phyloP scores from a whole-genome alignment of 352 stramenopile species.

The Phytophthora capsici region DNA sequence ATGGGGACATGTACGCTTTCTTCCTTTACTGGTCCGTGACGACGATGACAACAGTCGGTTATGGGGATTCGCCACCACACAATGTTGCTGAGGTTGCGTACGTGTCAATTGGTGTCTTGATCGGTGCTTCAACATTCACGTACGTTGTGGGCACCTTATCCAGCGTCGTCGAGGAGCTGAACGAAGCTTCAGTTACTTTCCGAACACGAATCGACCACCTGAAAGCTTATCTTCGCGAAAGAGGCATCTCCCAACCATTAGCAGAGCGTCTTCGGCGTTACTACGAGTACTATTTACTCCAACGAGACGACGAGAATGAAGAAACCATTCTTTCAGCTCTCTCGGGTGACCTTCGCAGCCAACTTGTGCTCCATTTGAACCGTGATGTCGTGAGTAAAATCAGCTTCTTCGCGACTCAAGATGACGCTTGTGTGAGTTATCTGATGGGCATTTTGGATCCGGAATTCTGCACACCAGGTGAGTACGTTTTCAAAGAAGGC shows the following conservation, averaged over 20 bases:
- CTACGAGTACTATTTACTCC: constrained; percentile 82
- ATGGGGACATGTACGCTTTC: constrained; percentile 70
- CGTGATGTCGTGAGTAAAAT: constrained; percentile 87
- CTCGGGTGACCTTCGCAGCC: constrained; percentile 77
- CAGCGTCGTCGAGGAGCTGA: constrained; percentile 77
- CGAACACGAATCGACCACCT: constrained; percentile 74
- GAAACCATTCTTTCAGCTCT: constrained; percentile 71
- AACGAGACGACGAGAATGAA: constrained; percentile 78
- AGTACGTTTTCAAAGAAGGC: constrained; percentile 88
- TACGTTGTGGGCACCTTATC: constrained; percentile 85
- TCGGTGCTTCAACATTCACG: constrained; percentile 72
- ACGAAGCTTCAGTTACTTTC: constrained; percentile 54
- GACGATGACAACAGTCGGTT: constrained; percentile 84
- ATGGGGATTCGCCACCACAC: constrained; percentile 67
- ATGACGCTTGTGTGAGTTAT: constrained; percentile 84
- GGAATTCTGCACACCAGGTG: constrained; percentile 78
- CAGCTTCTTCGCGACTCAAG: constrained; percentile 77
- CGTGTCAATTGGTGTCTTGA: constrained; percentile 56
- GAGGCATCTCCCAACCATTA: constrained; percentile 62
- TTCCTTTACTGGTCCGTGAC: constrained; percentile 81
- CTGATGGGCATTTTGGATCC: constrained; percentile 83
- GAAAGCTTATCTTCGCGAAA: constrained; percentile 80
- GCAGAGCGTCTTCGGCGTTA: constrained; percentile 65
- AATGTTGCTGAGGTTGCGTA: constrained; percentile 68
- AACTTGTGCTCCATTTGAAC: constrained; percentile 81